Percentiles rank a stretch among this genome's conserved stretches.
These are phyloP conservation scores for Beauveria rudraprayagi DNA, from an alignment of 2,329 filamentous ascomycete genomes.

Conservation along the genomic window DNA sequence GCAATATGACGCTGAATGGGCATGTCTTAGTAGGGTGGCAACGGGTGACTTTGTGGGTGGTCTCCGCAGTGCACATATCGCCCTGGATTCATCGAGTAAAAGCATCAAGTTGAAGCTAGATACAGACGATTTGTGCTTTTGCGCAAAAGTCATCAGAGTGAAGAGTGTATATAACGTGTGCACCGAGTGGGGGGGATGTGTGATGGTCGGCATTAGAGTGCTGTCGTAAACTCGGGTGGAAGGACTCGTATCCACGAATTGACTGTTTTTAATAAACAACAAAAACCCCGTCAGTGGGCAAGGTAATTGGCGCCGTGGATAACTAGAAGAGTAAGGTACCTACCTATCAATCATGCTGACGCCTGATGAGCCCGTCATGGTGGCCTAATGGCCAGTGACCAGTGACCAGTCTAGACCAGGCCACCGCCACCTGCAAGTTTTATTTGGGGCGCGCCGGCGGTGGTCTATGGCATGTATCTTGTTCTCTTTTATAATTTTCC, in stretches of 20 bases:
- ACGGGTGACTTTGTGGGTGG: neutral
- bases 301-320: neutral
- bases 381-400: neutral
- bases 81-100: neutral
- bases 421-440: neutral
- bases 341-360: neutral
- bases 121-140: too few species aligned
- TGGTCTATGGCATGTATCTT: neutral
- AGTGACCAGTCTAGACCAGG: neutral
- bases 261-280: neutral
- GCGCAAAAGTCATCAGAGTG: neutral
- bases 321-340: neutral
- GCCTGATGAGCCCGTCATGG: neutral
- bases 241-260: neutral
- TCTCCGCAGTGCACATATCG: neutral
- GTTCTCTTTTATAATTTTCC: neutral
- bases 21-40: neutral
- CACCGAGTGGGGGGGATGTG: neutral
- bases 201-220: neutral
- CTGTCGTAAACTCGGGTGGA: neutral
- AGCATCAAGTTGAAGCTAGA: neutral
- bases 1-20: neutral
- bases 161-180: neutral
- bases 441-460: neutral
- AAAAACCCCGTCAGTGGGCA: neutral